Base-by-base conservation (phyloP, 2,329 filamentous ascomycete species). In the Metarhizium guizhouense region DNA sequence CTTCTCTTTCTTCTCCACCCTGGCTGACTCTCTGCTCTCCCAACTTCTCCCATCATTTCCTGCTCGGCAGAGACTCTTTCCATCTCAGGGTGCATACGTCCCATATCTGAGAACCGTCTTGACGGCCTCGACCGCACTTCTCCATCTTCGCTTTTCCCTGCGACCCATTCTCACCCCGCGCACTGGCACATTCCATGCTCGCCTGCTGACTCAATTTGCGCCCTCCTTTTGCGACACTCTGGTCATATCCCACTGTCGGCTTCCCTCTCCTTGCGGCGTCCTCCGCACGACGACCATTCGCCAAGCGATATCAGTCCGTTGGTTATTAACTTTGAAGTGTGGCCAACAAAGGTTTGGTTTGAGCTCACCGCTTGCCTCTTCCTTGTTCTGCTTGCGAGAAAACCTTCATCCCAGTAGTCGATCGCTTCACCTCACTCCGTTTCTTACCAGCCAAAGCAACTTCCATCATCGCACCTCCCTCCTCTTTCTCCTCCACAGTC, bases 321-420 rank as follows among this genome's bases (percentile, higher is more conserved):
- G 25, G 34, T 43, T 43, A 30, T 8, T 25, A 11, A 42, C 13
- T n/a, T 38, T 49, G 29, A 45, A 49, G 51, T 52, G n/a, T 40
- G 49, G 32, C 32, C 18, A 18, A 42, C 32, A 47, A 60, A 61
- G 60, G 60, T 60, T 61, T 61, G 70, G 69, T 72, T 72, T 67
- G 67, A 71, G 67, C 66, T 67, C 64, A 66, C 65, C 63, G 70
- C 67, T 65, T 67, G 68, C 64, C 66, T 70, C 67, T 68, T 67
- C 64, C 65, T 67, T 69, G 32, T 63, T 67, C 65, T 71, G 66
- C 65, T 67, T 67, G 63, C 64, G 64, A 68, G 65, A 70, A 54
- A 36, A 29, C 47, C 61, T 62, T 65, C 63, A 64, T 67, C 64
- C 65, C 67, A 69, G 62, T 64, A 52, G 65, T 60, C 68, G 70